A percentile compares a stretch with the other conserved stretches of the same genome.
Evolutionary conservation across 2,329 filamentous ascomycete genomes (phyloP).

Genomic region (Colletotrichum zoysiae): DNA sequence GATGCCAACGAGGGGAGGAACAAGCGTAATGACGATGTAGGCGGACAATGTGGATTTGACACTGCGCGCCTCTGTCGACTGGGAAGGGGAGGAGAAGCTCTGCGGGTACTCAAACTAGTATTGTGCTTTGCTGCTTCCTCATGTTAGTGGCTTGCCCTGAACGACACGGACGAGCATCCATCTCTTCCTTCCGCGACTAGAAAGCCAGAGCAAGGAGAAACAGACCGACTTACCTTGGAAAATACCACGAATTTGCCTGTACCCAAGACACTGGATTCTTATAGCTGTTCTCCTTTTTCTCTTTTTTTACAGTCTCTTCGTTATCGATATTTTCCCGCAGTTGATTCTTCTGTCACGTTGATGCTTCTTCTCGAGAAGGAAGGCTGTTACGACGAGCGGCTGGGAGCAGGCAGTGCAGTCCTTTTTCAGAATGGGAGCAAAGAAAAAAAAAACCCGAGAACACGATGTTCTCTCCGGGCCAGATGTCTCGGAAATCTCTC

Average conservation of each 20-base stretch:
- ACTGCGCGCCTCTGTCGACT: not conserved
- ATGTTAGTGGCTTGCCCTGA: conserved; percentile 13
- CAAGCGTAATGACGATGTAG: conserved; percentile 17
- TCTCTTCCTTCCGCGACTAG: conserved; percentile 11
- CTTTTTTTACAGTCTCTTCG: not conserved
- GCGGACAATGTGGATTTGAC: not conserved
- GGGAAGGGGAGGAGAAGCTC: conserved; percentile 9
- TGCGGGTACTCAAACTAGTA: conserved; percentile 6
- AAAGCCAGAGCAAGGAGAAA: not conserved
- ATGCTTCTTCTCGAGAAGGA: not conserved
- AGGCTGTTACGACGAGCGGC: not conserved
- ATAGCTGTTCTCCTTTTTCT: not conserved
- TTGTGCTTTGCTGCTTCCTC: conserved; percentile 12
- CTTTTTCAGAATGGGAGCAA: not conserved
- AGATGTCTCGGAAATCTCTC: not conserved
- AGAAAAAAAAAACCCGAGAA: too few species aligned
- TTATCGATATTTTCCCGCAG: not conserved
- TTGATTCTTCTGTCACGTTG: too few species aligned
- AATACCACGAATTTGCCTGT: not conserved
- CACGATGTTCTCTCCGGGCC: not conserved
- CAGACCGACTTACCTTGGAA: conserved; percentile 1
- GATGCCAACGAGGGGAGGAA: conserved; percentile 17
- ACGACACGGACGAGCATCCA: not conserved
- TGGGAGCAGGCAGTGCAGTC: not conserved
- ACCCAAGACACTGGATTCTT: too few species aligned